Evolutionary conservation across 2,329 filamentous ascomycete genomes (phyloP).

Genomic region (Teratosphaeria destructans): DNA sequence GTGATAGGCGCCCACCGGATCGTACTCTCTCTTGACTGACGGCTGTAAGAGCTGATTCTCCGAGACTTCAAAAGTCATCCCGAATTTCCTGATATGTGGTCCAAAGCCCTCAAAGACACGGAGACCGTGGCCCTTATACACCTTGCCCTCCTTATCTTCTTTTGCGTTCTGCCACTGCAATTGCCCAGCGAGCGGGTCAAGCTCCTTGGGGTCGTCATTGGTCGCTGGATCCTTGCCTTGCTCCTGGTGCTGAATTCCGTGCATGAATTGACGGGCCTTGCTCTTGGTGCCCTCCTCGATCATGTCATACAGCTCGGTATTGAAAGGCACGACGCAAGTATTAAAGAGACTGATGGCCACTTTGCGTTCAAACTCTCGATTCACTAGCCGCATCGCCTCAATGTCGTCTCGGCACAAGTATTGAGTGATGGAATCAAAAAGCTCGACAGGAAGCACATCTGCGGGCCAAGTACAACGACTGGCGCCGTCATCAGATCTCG

Average conservation of each 20-base stretch:
- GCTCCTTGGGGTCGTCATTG: conserved; percentile 6
- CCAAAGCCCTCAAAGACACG: conserved; percentile 53
- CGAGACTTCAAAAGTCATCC: conserved; percentile 58
- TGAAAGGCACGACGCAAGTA: conserved; percentile 56
- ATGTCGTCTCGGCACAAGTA: conserved; percentile 49
- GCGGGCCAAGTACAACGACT: conserved; percentile 27
- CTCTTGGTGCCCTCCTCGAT: conserved; percentile 28
- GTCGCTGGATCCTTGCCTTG: conserved; percentile 11
- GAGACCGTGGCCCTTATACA: conserved; percentile 48
- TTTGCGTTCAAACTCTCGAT: conserved; percentile 47
- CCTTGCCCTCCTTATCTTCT: conserved; percentile 29
- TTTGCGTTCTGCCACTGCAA: conserved; percentile 33
- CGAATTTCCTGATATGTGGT: conserved; percentile 50
- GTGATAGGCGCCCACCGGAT: conserved; percentile 49
- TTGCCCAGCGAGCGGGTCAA: background rate
- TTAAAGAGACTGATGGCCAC: conserved; percentile 50
- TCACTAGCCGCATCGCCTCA: conserved; percentile 51
- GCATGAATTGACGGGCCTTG: conserved; percentile 2
- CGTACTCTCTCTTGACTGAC: conserved; percentile 46
- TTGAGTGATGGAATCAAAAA: conserved; percentile 48
- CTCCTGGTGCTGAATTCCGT: background rate
- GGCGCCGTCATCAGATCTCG: background rate
- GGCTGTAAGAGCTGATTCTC: conserved; percentile 41
- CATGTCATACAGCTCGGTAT: conserved; percentile 51
- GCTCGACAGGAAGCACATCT: conserved; percentile 46